Percentiles rank a stretch among this genome's conserved stretches.
Conservation (phyloP, 805 yeast species). For the Sugiyamaella americana region DNA sequence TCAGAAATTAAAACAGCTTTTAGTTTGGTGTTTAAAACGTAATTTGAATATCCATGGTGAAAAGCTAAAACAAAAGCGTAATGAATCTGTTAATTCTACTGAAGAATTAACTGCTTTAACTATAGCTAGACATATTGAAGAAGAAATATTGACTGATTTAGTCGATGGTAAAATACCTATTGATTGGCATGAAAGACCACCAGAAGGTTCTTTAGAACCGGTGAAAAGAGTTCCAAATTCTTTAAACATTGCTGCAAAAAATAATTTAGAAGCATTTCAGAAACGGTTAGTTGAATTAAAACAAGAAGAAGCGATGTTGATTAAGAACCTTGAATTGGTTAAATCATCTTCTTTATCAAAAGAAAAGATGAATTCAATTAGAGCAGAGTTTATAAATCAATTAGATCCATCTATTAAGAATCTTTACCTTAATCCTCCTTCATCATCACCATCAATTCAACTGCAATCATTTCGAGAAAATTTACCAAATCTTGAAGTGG, state of each 20-base stretch:
- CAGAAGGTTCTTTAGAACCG: slow-evolving; percentile 19
- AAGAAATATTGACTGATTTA: slow-evolving; percentile 55
- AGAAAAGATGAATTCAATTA: not conserved
- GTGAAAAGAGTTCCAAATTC: slow-evolving; percentile 44
- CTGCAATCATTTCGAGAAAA: not conserved
- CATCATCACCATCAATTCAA: not conserved
- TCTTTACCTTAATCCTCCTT: not conserved
- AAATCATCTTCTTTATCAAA: not conserved
- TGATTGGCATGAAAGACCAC: slow-evolving; percentile 48
- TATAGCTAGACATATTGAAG: slow-evolving; percentile 57
- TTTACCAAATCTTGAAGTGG: slow-evolving; percentile 3
- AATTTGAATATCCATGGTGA: slow-evolving; percentile 31
- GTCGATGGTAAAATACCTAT: slow-evolving; percentile 53
- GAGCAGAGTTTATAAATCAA: not conserved
- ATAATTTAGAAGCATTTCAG: slow-evolving; percentile 43
- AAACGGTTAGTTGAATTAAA: slow-evolving; percentile 40
- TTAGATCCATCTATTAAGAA: not conserved
- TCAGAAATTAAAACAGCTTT: slow-evolving; percentile 60
- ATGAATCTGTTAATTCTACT: slow-evolving; percentile 24
- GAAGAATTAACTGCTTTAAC: slow-evolving; percentile 22
- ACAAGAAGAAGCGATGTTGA: slow-evolving; percentile 46
- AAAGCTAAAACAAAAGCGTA: slow-evolving; percentile 22
- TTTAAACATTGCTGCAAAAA: slow-evolving; percentile 47
- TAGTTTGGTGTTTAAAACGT: slow-evolving; percentile 62
- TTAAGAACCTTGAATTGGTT: slow-evolving; percentile 2